Conservation (phyloP, 805 yeast species). For the Cyberlindnera maclurae region DNA sequence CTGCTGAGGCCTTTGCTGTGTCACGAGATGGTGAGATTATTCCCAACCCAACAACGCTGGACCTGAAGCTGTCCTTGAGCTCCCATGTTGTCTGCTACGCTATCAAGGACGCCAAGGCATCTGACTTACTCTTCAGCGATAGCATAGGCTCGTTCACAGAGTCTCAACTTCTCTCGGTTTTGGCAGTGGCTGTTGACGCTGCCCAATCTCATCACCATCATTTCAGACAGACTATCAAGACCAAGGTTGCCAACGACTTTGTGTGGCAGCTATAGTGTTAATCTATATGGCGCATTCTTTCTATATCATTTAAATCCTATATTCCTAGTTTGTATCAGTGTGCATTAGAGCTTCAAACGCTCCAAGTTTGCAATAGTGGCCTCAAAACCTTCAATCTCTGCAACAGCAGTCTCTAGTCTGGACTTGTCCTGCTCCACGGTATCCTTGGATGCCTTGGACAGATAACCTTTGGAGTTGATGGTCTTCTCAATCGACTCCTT, state of each 20-base stretch:
- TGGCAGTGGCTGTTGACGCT: slow-evolving; percentile 47
- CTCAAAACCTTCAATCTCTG: slow-evolving; percentile 87
- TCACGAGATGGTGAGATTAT: slow-evolving; percentile 26
- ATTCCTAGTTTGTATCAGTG: too few species aligned
- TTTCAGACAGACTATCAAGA: slow-evolving; percentile 41
- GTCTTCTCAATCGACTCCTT: slow-evolving; percentile 63
- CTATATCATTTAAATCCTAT: too few species aligned
- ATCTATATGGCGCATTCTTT: neutral
- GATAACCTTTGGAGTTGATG: slow-evolving; percentile 67
- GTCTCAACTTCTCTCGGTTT: slow-evolving; percentile 40
- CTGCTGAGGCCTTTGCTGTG: slow-evolving; percentile 45
- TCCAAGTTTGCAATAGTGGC: slow-evolving; percentile 82
- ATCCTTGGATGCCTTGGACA: slow-evolving; percentile 73
- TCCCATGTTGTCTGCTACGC: slow-evolving; percentile 62
- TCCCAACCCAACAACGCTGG: slow-evolving; percentile 39
- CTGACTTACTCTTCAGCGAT: slow-evolving; percentile 59
- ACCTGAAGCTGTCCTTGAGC: slow-evolving; percentile 40
- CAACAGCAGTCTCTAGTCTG: slow-evolving; percentile 61
- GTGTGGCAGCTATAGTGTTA: slow-evolving; percentile 41
- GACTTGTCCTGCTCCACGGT: slow-evolving; percentile 72
- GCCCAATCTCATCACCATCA: slow-evolving; percentile 37
- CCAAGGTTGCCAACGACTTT: slow-evolving; percentile 45
- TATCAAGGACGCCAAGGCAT: slow-evolving; percentile 40
- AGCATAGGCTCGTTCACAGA: slow-evolving; percentile 66
- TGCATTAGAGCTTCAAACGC: slow-evolving; percentile 51